phyloP scores from a whole-genome alignment of 768 basidiomycete species.

The Tylopilus vinaceipallidus region DNA sequence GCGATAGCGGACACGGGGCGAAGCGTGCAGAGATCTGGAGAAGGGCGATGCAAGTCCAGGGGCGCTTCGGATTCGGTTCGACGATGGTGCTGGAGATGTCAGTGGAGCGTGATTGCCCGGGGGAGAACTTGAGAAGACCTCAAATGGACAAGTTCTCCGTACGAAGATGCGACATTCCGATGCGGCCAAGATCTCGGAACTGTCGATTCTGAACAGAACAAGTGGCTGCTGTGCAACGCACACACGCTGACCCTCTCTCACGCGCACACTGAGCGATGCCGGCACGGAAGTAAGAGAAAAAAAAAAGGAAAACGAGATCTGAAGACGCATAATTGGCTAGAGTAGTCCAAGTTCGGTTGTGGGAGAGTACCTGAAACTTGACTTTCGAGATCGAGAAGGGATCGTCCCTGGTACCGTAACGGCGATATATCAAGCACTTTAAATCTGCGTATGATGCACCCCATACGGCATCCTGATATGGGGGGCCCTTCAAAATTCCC shows the following conservation, averaged over 20 bases:
- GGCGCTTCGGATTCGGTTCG: conserved; percentile 25
- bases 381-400: conserved; percentile 36
- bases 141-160: conserved; percentile 26
- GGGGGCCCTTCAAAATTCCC: conserved; percentile 23
- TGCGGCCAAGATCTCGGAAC: conserved; percentile 24
- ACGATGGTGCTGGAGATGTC: conserved; percentile 34
- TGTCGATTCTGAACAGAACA: conserved; percentile 10
- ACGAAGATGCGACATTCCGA: conserved; percentile 16
- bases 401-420: conserved; percentile 38
- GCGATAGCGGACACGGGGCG: conserved; percentile 27
- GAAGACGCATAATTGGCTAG: conserved; percentile 25
- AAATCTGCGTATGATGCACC: conserved; percentile 35
- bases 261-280: conserved; percentile 21
- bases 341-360: conserved; percentile 22
- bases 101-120: conserved; percentile 30
- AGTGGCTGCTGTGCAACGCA: conserved; percentile 15
- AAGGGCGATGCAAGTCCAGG: conserved; percentile 24
- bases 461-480: conserved; percentile 35
- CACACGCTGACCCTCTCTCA: conserved; percentile 12
- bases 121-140: conserved; percentile 24
- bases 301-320: conserved; percentile 22
- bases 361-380: conserved; percentile 37
- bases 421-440: conserved; percentile 32
- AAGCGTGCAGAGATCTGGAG: conserved; percentile 26
- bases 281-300: conserved; percentile 16